These are phyloP conservation scores for Agapanthus africanus DNA, from an alignment of 106 monocot species.

Conservation along the genomic window DNA sequence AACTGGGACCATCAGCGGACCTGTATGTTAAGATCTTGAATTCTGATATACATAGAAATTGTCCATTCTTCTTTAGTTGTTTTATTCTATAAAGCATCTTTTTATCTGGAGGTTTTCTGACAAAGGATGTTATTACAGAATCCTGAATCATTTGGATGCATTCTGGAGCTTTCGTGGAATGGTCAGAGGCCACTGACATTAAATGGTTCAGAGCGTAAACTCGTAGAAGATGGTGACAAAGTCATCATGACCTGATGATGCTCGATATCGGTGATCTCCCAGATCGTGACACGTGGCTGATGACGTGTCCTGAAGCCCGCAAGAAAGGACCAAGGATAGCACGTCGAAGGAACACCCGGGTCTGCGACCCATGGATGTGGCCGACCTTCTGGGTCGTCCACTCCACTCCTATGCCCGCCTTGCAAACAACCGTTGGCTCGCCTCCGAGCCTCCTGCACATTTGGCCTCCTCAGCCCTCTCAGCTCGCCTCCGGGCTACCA, in stretches of 20 bases:
- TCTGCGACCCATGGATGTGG: too few relatives aligned
- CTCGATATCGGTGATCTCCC: too few relatives aligned
- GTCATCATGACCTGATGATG: conserved; percentile 77
- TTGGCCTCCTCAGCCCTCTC: too few relatives aligned
- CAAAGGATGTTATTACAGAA: conserved; percentile 32
- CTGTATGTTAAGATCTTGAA: conserved; percentile 46
- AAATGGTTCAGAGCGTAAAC: conserved; percentile 41
- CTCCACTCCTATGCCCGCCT: too few relatives aligned
- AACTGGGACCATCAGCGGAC: conserved; percentile 95
- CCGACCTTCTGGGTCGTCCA: too few relatives aligned
- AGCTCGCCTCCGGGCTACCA: too few relatives aligned
- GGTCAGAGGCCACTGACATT: conserved; percentile 57
- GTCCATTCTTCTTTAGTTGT: background rate
- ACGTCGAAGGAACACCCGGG: too few relatives aligned
- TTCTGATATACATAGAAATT: conserved; percentile 2
- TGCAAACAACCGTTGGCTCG: too few relatives aligned
- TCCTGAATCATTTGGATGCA: conserved; percentile 71
- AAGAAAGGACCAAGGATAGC: too few relatives aligned
- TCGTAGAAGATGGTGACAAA: conserved; percentile 98
- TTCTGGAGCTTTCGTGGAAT: conserved; percentile 92
- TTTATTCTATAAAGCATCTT: background rate
- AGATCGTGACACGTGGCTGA: too few relatives aligned
- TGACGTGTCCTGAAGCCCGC: too few relatives aligned
- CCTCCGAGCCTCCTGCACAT: too few relatives aligned
- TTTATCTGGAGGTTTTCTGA: background rate